Conservation (phyloP, 192 early-diverging fungal genomes). For the Lunasporangiospora selenospora region DNA sequence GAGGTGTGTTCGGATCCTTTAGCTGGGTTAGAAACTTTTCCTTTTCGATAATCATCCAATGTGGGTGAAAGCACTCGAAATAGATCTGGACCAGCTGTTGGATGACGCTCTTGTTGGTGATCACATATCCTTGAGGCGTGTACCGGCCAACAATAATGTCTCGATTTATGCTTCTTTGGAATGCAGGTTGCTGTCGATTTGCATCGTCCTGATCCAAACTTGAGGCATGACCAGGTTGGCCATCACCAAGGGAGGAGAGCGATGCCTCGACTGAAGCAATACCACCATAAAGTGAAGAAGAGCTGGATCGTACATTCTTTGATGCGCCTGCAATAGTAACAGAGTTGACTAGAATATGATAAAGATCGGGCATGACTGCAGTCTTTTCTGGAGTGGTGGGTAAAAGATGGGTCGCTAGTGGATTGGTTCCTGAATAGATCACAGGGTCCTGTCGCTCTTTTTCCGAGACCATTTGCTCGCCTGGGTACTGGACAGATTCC, state of each 20-base stretch:
- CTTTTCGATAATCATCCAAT: constrained; percentile 49
- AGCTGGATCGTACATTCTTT: constrained; percentile 5
- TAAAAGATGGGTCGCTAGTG: too few relatives aligned
- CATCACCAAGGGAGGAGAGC: constrained; percentile 20
- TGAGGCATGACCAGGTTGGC: constrained; percentile 13
- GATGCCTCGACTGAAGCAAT: too few relatives aligned
- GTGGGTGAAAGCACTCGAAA: constrained; percentile 41
- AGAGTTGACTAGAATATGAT: constrained; percentile 34
- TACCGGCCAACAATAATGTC: constrained; percentile 22
- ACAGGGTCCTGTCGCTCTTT: too few relatives aligned
- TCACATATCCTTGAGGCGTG: constrained; percentile 31
- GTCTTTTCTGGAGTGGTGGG: too few relatives aligned
- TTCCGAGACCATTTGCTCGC: too few relatives aligned
- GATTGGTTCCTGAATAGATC: too few relatives aligned
- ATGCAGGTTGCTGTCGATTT: constrained; percentile 25
- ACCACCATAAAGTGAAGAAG: not conserved
- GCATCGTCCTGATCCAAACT: constrained; percentile 19
- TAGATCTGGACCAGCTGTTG: constrained; percentile 45
- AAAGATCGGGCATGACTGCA: constrained; percentile 41
- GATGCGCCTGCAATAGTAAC: constrained; percentile 34
- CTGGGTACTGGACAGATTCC: too few relatives aligned
- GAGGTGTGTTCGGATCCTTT: constrained; percentile 19
- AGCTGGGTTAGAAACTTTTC: constrained; percentile 41
- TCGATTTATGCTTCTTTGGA: constrained; percentile 21
- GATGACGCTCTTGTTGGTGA: constrained; percentile 48